Evolutionary conservation across 2,329 filamentous ascomycete species (phyloP).

Genomic region (Ilyonectria sp.): DNA sequence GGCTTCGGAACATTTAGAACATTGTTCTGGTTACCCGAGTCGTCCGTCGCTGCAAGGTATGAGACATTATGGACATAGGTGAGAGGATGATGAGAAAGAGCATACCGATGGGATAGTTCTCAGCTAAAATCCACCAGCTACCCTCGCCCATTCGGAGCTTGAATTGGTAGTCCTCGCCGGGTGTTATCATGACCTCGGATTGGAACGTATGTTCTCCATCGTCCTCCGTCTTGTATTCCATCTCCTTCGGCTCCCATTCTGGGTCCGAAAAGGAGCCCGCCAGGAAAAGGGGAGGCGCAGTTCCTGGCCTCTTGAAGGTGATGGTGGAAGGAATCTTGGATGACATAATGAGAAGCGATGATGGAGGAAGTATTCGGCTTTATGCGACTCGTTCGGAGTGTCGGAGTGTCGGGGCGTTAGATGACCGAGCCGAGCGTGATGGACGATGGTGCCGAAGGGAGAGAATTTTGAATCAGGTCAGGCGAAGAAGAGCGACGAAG

Average conservation of each 20-base stretch:
- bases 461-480: background rate
- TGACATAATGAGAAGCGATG: slow-evolving; percentile 35
- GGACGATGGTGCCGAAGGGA: background rate
- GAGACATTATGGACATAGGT: background rate
- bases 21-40: slow-evolving; percentile 65
- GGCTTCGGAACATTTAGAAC: slow-evolving; percentile 52
- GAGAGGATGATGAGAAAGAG: slow-evolving; percentile 3
- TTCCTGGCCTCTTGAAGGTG: slow-evolving; percentile 72
- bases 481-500: background rate
- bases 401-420: background rate
- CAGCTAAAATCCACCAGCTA: slow-evolving; percentile 80
- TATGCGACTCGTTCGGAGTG: background rate
- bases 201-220: slow-evolving; percentile 72
- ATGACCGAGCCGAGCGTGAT: slow-evolving; percentile 1
- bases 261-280: slow-evolving; percentile 79
- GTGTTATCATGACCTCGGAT: slow-evolving; percentile 68
- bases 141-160: slow-evolving; percentile 79
- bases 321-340: slow-evolving; percentile 66
- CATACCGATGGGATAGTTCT: slow-evolving; percentile 72
- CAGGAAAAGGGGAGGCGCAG: slow-evolving; percentile 78
- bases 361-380: slow-evolving; percentile 3
- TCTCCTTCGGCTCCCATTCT: slow-evolving; percentile 77
- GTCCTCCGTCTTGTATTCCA: slow-evolving; percentile 68
- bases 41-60: slow-evolving; percentile 55
- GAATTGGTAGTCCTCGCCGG: slow-evolving; percentile 77